Percentiles rank a stretch among this genome's conserved stretches.
These are phyloP conservation scores for Cordia subcordata DNA, from an alignment of 257 asterid genomes.

Conservation along the genomic window DNA sequence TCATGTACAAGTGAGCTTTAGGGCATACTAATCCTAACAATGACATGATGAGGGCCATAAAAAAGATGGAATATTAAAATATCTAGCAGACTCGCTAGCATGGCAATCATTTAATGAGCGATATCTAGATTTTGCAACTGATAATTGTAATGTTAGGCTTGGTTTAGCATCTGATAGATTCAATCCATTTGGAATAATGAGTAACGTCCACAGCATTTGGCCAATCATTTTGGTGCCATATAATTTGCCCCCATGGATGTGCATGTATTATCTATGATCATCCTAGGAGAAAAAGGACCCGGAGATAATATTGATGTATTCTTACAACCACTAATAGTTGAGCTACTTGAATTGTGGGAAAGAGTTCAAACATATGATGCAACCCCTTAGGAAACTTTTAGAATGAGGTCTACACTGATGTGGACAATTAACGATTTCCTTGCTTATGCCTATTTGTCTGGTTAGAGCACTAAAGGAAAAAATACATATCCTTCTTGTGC, in stretches of 20 bases:
- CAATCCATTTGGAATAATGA: constrained; percentile 4
- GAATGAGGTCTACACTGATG: not conserved
- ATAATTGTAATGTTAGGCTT: constrained; percentile 2
- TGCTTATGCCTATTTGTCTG: not conserved
- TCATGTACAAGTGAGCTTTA: no score
- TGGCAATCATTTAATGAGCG: constrained; percentile 8
- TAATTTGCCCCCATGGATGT: constrained; percentile 15
- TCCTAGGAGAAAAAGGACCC: not conserved
- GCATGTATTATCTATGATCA: constrained; percentile 5
- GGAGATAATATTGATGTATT: constrained; percentile 7
- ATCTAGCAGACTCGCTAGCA: not conserved
- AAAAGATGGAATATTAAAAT: not conserved
- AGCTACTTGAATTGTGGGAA: constrained; percentile 3
- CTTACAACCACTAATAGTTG: constrained; percentile 7
- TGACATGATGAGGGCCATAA: not conserved
- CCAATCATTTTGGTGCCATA: constrained; percentile 7
- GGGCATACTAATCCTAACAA: no score
- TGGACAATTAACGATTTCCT: constrained; percentile 2
- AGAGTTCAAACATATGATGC: no score
- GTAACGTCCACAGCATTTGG: not conserved
- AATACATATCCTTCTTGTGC: not conserved
- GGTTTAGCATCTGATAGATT: constrained; percentile 9
- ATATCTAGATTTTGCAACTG: not conserved
- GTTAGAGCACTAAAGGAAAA: not conserved
- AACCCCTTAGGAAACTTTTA: not conserved